Evolutionary conservation across 2,329 filamentous ascomycete species (phyloP).

Genomic region (Penicillium palitans): DNA sequence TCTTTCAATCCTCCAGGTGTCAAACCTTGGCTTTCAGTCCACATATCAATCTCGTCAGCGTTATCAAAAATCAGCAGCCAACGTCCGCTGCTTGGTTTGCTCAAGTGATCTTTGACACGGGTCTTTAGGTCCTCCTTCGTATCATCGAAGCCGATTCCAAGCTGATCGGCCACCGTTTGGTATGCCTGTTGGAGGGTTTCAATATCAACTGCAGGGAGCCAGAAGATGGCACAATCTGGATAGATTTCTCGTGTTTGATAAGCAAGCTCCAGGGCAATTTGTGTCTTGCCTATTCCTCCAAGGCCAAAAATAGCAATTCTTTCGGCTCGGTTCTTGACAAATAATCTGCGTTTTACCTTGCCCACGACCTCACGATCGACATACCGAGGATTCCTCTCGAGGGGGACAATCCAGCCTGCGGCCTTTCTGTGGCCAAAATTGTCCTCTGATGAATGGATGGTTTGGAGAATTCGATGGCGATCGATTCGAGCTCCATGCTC

Average conservation of each 20-base stretch:
- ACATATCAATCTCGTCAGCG: slow-evolving; percentile 30
- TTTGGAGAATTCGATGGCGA: background rate
- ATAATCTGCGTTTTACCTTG: slow-evolving; percentile 12
- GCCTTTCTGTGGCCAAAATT: background rate
- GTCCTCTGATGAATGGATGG: background rate
- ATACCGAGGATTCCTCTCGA: slow-evolving; percentile 19
- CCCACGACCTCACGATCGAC: slow-evolving; percentile 18
- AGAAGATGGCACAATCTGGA: slow-evolving; percentile 29
- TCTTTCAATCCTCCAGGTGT: background rate
- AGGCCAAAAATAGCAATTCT: slow-evolving; percentile 19
- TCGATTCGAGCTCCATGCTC: background rate
- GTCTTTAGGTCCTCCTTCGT: slow-evolving; percentile 10
- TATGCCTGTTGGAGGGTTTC: slow-evolving; percentile 29
- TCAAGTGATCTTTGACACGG: slow-evolving; percentile 18
- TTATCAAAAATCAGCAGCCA: slow-evolving; percentile 37
- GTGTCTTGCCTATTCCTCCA: slow-evolving; percentile 31
- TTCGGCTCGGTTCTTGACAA: background rate
- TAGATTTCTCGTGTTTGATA: slow-evolving; percentile 22
- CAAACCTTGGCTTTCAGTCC: slow-evolving; percentile 6
- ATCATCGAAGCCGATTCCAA: slow-evolving; percentile 6
- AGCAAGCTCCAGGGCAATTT: slow-evolving; percentile 30
- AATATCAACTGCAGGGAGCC: slow-evolving; percentile 28
- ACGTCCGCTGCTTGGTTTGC: slow-evolving; percentile 5
- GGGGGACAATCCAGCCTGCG: slow-evolving; percentile 15
- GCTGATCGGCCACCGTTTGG: slow-evolving; percentile 17